These are phyloP conservation scores for Yamadazyma oceani DNA, from an alignment of 1,139 yeast species.

Conservation along the genomic window DNA sequence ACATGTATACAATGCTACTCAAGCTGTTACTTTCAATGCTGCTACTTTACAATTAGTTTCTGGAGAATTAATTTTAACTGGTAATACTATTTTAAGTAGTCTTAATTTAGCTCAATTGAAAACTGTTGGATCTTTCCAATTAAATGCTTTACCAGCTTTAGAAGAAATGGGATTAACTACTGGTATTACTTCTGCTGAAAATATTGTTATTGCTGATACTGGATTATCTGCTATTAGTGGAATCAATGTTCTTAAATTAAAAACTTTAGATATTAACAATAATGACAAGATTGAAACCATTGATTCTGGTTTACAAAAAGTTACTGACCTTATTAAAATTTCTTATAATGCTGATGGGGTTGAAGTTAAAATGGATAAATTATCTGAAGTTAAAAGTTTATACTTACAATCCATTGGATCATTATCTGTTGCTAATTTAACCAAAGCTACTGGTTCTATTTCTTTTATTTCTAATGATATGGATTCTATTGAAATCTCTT, in stretches of 20 bases:
- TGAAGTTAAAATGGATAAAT: conserved; percentile 64
- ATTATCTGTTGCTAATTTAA: conserved; percentile 66
- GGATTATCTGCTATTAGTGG: conserved; percentile 77
- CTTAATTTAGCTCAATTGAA: conserved; percentile 77
- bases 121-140: conserved; percentile 76
- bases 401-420: conserved; percentile 78
- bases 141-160: conserved; percentile 85
- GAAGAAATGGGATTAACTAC: conserved; percentile 64
- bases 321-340: conserved; percentile 71
- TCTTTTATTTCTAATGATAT: conserved; percentile 70
- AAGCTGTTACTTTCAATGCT: conserved; percentile 66
- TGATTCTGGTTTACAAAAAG: conserved; percentile 71
- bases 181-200: conserved; percentile 74
- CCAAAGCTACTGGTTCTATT: conserved; percentile 73
- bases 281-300: conserved; percentile 62
- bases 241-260: conserved; percentile 70
- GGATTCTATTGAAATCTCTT: conserved; percentile 55
- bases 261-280: conserved; percentile 86
- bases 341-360: conserved; percentile 82
- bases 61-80: conserved; percentile 62
- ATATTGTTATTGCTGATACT: conserved; percentile 82
- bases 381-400: conserved; percentile 82
- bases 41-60: conserved; percentile 75
- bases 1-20: conserved; percentile 62
- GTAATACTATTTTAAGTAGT: conserved; percentile 65